Evolutionary conservation across 495 filamentous ascomycete species (phyloP), one percentile per base, ranked within the genome.

Genomic region (Daldinia vernicosa): DNA sequence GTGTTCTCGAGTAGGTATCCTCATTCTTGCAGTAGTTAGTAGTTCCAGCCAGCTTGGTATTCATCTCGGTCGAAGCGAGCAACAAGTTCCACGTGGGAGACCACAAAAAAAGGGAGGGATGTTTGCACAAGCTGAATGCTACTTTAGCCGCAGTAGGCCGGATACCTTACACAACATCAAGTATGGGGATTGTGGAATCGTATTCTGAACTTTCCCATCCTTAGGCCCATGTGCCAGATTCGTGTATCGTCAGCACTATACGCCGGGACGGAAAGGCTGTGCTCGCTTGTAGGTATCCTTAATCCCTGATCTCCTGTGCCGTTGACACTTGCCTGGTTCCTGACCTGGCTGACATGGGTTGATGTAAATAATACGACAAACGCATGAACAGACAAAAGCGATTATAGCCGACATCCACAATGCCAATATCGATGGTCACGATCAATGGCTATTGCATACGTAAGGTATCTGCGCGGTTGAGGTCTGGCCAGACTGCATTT

Each of bases 141-240:
- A 59, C 58, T n/a, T 66, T 63, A 72, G 70, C 66, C 55, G 56
- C 57, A 69, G 56, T 22, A 62, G 33, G 22, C 27, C n/a, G 17
- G 26, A 56, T 35, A 35, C 12, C 12, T 35, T 40, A 60, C 69
- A 67, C 63, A 47, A 19, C 58, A 71, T 67, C 17, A 28, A 65
- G 17, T 26, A 73, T 69, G 66, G 66, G 37, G 35, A 73, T 62
- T 61, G 60, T 22, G 60, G 22, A 51, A 72, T 61, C 70, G 60
- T 51, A 72, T 72, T 73, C 15, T 63, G 5, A 59, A 63, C 65
- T 65, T 73, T 66, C 60, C 70, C 70, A 69, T 69, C 22, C 30
- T 22, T 51, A 6, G 3, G 19, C 26, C 32, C 27, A 60, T 63
- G 40, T 52, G 6, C 58, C 8, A 59, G 53, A 35, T 51, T 63